Evolutionary conservation across 2,329 filamentous ascomycete species (phyloP), one percentile per base, ranked within the genome.

Genomic region (Penicillium sp.): DNA sequence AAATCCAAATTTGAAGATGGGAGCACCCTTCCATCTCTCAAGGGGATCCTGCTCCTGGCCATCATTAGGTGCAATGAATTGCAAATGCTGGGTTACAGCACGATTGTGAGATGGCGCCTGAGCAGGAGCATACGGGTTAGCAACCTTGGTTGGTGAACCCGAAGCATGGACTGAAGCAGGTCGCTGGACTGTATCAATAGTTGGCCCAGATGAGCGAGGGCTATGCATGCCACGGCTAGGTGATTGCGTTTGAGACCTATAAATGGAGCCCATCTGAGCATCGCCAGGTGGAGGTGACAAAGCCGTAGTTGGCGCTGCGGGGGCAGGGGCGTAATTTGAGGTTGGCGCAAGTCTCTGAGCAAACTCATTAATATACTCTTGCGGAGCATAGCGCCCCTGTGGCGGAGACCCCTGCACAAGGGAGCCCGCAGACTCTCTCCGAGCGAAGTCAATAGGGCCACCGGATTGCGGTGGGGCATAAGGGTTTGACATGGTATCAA

Each of bases 21-120:
- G 94, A 11, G 85, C 83, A 3, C 95, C 95, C 74, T 89, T 92
- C 94, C 94, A 99, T 61, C 94, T 83, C 69, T 96, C 83, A 6
- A 99, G 77, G 2, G 87, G 85, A 74, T 99, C 94, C 16, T 85
- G 75, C 65, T 79, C 76, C 36, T 78, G 78, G 44, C 83, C 83
- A 60, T 80, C 84, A 45, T 75, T 75, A 4, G 84, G 85, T 5
- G 76, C 63, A 48, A 86, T 80, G 56, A 83, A 86, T 18, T 80
- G 76, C 14, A 84, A 71, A 22, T 81, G 77, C 24, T 78, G 73
- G 13, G 79, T 80, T 40, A 77, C 72, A 43, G 77, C 74, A 36
- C 73, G 71, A 29, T 69, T 69, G 38, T 74, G 73, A 11, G 67
- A 62, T 27, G 69, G 58, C 6, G 61, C 58, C 34, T 73, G 66